These are phyloP conservation scores for Pachyrhizus erosus DNA, from an alignment of 306 rosid species.

Conservation along the genomic window DNA sequence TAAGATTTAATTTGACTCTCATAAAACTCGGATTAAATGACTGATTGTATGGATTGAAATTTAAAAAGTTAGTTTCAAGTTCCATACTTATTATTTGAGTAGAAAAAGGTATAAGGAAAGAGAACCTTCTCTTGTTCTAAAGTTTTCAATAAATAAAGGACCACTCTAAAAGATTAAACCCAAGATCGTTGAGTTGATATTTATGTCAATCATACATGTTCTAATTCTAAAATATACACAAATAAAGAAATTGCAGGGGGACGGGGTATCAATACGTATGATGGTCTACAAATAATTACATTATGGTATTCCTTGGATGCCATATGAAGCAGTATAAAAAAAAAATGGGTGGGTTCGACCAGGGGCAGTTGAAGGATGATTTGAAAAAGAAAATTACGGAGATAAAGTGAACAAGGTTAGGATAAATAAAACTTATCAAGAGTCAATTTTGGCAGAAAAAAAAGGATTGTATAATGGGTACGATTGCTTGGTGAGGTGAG, in stretches of 20 bases:
- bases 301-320: neutral
- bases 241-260: neutral
- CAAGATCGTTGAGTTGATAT: neutral
- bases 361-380: neutral
- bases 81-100: neutral
- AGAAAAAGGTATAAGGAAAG: neutral
- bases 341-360: too few species aligned
- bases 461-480: neutral
- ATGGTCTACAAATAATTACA: too few species aligned
- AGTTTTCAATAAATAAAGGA: neutral
- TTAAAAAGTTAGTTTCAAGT: neutral
- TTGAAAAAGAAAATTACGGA: neutral
- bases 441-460: neutral
- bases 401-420: neutral
- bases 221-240: neutral
- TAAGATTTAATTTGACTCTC: neutral
- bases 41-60: neutral
- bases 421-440: neutral
- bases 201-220: neutral
- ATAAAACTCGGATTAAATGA: neutral
- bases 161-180: neutral
- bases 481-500: constrained; percentile 17
- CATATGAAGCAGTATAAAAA: neutral
- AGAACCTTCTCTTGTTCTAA: neutral
- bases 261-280: too few species aligned